Conservation (phyloP, 2,329 filamentous ascomycete species). For the Exophiala viscosa region DNA sequence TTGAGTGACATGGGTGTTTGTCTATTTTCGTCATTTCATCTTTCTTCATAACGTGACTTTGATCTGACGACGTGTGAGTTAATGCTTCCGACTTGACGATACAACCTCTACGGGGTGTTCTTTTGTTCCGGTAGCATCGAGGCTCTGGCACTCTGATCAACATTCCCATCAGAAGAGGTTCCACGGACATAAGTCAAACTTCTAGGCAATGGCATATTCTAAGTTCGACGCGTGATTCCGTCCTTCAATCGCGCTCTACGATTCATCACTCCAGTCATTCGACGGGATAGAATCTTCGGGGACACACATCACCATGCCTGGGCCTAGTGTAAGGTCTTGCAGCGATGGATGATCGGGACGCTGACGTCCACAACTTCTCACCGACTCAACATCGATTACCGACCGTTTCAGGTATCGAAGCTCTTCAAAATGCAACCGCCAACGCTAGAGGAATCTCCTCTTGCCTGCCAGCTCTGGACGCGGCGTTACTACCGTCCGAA, state of each 20-base stretch:
- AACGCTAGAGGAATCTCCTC: slow-evolving; percentile 48
- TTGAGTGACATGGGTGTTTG: too few species aligned
- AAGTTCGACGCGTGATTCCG: not conserved
- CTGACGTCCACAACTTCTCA: slow-evolving; percentile 57
- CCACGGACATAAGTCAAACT: too few species aligned
- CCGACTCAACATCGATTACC: slow-evolving; percentile 59
- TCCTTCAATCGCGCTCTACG: not conserved
- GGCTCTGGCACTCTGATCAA: too few species aligned
- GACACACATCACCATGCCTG: slow-evolving; percentile 9
- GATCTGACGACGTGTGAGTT: too few species aligned
- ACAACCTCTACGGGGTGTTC: too few species aligned
- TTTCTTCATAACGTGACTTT: too few species aligned
- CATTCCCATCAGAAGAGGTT: too few species aligned
- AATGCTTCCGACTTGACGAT: too few species aligned
- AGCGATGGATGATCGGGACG: slow-evolving; percentile 53
- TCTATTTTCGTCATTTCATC: too few species aligned
- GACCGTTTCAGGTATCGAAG: slow-evolving; percentile 71
- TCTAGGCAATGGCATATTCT: too few species aligned
- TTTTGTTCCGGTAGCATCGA: too few species aligned
- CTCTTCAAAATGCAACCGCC: slow-evolving; percentile 43
- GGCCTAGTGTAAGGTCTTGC: not conserved
- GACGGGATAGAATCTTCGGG: not conserved
- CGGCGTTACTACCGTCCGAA: slow-evolving; percentile 35
- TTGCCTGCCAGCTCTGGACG: slow-evolving; percentile 54
- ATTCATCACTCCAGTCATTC: not conserved